These are phyloP conservation scores for Adansonia madagascariensis DNA, from an alignment of 441 rosid genomes.

Conservation along the genomic window DNA sequence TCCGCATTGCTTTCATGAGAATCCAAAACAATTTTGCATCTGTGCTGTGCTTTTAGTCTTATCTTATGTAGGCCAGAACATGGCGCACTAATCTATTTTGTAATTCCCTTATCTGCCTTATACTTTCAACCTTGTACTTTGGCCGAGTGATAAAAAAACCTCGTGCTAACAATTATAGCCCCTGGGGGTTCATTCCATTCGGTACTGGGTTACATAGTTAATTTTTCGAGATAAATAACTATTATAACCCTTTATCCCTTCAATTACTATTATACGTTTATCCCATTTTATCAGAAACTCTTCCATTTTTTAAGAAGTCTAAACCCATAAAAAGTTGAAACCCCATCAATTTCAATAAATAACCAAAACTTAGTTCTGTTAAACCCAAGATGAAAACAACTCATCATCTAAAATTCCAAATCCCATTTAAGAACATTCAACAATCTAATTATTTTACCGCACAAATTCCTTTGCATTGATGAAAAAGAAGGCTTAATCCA, in stretches of 20 bases:
- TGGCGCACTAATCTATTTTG: not conserved
- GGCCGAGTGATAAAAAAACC: no score
- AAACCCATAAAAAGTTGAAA: no score
- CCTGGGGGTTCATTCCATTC: no score
- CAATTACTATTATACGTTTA: no score
- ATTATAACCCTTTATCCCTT: no score
- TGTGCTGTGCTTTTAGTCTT: not conserved
- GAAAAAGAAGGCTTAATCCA: conserved; percentile 51
- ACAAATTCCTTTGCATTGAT: conserved; percentile 45
- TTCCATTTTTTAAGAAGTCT: no score
- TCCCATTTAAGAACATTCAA: conserved; percentile 1
- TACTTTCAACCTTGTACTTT: no score
- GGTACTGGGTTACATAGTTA: no score
- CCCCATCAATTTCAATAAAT: conserved; percentile 15
- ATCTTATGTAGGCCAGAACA: not conserved
- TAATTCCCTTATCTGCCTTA: not conserved
- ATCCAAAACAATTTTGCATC: not conserved
- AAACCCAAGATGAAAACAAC: not conserved
- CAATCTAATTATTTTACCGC: not conserved
- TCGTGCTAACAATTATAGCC: no score
- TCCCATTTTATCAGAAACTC: no score
- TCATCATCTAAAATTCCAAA: conserved; percentile 4
- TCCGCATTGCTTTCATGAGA: not conserved
- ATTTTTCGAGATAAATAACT: no score
- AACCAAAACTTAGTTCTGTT: not conserved